Evolutionary conservation across 148 eudicot species (phyloP), one percentile per base, ranked within the genome.

Genomic region (Fagopyrum esculentum): DNA sequence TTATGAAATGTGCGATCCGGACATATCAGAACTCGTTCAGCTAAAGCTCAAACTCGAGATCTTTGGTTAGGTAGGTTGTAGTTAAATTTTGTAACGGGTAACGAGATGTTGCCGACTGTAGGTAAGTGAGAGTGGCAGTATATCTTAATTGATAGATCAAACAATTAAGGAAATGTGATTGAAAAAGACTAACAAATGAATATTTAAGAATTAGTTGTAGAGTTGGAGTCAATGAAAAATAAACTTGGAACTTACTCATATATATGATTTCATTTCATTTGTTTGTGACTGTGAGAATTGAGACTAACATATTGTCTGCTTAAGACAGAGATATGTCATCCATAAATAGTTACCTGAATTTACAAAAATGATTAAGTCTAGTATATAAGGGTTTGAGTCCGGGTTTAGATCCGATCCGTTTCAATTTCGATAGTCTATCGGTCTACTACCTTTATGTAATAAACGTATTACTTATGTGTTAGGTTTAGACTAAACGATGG

Each of bases 291-390:
- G 66, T 35, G 44, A 35, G 45, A 45, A 35, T 35, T 63, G 71
- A 66, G 46, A 2, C 71, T 46, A 40, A 66, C 71, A 15, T 66
- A 13, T 66, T 43, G 71, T 46, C 71, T 66, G 46, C 46, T 11
- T 66, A 66, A 66, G 71, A 66, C 19, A 66, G 47, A 35, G 71
- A 66, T 66, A 35, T 66, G 71, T 5, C 71, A 66, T 40, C 71
- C 71, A 40, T 66, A 35, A 61, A 61, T 43, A 26, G 68, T 61
- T 61, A 29, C 35, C 43, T 26, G 11, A 61, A 29, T 35, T 35
- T 35, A 0, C 0, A 35, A 35, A 35, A 35, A 35, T 35, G 40
- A 35, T 2, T 1, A 35, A 35, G 40, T 35, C 40, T 35, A 35
- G 40, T 35, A 35, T 35, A 35, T 35, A 0, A 35, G 40, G 40